A percentile compares a stretch with the other conserved stretches of the same genome.
phyloP scores from a whole-genome alignment of 78 protist genomes.

The Speleostelium caveatum region DNA sequence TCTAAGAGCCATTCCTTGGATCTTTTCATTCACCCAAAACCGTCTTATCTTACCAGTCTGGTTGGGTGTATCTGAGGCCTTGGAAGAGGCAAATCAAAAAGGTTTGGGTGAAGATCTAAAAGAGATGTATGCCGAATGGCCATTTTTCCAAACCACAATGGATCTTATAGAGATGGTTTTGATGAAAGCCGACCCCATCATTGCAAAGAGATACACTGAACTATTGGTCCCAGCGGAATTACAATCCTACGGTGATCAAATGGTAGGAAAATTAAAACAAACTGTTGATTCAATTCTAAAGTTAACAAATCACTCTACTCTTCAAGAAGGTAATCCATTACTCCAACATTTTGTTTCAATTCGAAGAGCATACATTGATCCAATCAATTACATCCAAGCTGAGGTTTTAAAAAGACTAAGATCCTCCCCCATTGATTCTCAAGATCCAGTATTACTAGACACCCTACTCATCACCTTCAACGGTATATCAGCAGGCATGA shows the following conservation, averaged over 20 bases:
- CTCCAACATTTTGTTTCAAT: constrained; percentile 67
- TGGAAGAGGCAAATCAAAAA: constrained; percentile 38
- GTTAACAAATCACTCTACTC: constrained; percentile 39
- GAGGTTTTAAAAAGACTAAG: constrained; percentile 33
- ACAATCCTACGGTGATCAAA: constrained; percentile 22
- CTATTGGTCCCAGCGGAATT: constrained; percentile 38
- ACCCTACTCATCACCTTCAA: constrained; percentile 58
- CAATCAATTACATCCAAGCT: constrained; percentile 65
- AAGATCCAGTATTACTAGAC: constrained; percentile 36
- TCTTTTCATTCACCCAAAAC: constrained; percentile 86
- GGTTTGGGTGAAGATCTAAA: constrained; percentile 24
- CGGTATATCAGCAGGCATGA: constrained; percentile 72
- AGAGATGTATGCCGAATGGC: constrained; percentile 85
- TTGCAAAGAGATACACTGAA: constrained; percentile 30
- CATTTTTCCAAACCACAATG: constrained; percentile 82
- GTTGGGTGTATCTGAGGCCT: constrained; percentile 83
- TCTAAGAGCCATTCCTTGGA: constrained; percentile 91
- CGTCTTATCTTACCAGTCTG: constrained; percentile 86
- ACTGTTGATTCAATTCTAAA: constrained; percentile 11
- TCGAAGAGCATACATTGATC: constrained; percentile 44
- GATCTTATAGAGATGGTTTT: constrained; percentile 81
- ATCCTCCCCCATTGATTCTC: constrained; percentile 22
- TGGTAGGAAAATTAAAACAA: constrained; percentile 1
- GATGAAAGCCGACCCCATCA: constrained; percentile 62
- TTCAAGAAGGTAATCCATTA: constrained; percentile 55